phyloP scores from a whole-genome alignment of 208 protist genomes.

The Acanthamoeba quina region DNA sequence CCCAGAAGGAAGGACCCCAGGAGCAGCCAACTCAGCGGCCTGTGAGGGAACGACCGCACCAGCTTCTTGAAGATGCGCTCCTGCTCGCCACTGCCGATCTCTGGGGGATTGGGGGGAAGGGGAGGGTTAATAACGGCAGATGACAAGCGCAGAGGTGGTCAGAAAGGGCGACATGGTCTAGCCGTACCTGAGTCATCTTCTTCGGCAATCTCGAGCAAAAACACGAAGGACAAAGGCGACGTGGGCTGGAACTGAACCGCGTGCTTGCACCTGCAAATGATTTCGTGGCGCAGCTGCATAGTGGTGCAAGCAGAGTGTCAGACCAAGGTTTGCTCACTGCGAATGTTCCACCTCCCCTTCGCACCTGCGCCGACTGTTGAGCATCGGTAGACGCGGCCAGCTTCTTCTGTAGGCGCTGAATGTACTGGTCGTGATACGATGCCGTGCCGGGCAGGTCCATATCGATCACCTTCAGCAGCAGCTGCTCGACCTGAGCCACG shows the following conservation, averaged over 20 bases:
- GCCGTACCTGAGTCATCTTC: constrained; percentile 43
- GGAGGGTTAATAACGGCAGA: background rate
- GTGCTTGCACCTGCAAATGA: background rate
- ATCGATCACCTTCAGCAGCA: constrained; percentile 36
- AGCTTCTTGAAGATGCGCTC: constrained; percentile 11
- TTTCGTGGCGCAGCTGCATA: constrained; percentile 20
- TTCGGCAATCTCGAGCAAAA: constrained; percentile 7
- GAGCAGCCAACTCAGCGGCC: constrained; percentile 32
- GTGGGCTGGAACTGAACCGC: background rate
- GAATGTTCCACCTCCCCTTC: too few species aligned
- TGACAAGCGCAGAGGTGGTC: background rate
- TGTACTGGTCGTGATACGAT: constrained; percentile 21
- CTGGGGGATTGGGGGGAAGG: background rate
- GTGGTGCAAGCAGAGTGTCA: too few species aligned
- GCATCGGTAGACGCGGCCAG: background rate
- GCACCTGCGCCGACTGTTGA: background rate
- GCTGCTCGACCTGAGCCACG: constrained; percentile 8
- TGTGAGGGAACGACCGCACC: constrained; percentile 46
- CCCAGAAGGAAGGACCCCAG: constrained; percentile 24
- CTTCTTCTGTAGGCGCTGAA: background rate
- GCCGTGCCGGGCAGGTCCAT: background rate
- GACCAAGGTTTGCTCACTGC: background rate
- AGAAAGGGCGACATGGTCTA: too few species aligned
- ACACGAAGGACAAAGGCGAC: background rate
- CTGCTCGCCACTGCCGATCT: background rate